A percentile compares a stretch with the other conserved stretches of the same genome.
phyloP scores from a whole-genome alignment of 768 basidiomycete genomes.

The Mycena metata region DNA sequence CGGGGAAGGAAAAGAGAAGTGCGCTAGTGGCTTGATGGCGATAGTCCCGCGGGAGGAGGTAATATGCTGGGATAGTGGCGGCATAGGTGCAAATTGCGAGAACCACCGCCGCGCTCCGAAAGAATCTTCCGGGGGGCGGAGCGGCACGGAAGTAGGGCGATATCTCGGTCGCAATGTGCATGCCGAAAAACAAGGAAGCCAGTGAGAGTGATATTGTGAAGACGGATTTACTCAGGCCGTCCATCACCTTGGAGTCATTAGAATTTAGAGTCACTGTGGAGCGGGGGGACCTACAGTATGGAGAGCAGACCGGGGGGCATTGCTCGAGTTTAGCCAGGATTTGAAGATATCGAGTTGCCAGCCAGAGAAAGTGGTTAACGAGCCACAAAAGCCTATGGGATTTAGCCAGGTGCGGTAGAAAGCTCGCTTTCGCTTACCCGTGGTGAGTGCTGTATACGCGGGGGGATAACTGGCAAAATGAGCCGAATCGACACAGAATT shows the following conservation, averaged over 20 bases:
- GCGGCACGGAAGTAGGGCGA: conserved; percentile 57
- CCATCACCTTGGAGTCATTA: conserved; percentile 73
- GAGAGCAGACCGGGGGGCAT: conserved; percentile 72
- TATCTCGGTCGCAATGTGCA: conserved; percentile 65
- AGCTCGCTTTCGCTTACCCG: conserved; percentile 65
- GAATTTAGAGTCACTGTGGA: conserved; percentile 12
- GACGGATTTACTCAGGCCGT: conserved; percentile 84
- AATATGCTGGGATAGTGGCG: conserved; percentile 84
- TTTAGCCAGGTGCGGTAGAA: not conserved
- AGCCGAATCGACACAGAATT: conserved; percentile 3
- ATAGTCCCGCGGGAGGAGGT: conserved; percentile 74
- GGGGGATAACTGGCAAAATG: conserved; percentile 80
- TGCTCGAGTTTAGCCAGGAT: conserved; percentile 82
- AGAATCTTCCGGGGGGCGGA: conserved; percentile 55
- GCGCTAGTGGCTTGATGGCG: conserved; percentile 89
- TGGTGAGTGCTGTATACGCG: conserved; percentile 88
- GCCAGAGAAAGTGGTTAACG: conserved; percentile 94
- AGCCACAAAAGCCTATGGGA: conserved; percentile 90
- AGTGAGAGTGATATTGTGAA: conserved; percentile 85
- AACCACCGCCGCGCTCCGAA: conserved; percentile 66
- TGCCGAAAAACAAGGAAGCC: conserved; percentile 83
- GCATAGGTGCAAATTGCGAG: conserved; percentile 78
- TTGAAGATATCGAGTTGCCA: conserved; percentile 93
- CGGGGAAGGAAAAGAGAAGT: conserved; percentile 90
- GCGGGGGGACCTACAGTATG: conserved; percentile 69